Percentiles rank a stretch among this genome's conserved stretches.
These are phyloP conservation scores for Pyricularia sp. DNA, from an alignment of 2,329 filamentous ascomycete species.

Conservation along the genomic window DNA sequence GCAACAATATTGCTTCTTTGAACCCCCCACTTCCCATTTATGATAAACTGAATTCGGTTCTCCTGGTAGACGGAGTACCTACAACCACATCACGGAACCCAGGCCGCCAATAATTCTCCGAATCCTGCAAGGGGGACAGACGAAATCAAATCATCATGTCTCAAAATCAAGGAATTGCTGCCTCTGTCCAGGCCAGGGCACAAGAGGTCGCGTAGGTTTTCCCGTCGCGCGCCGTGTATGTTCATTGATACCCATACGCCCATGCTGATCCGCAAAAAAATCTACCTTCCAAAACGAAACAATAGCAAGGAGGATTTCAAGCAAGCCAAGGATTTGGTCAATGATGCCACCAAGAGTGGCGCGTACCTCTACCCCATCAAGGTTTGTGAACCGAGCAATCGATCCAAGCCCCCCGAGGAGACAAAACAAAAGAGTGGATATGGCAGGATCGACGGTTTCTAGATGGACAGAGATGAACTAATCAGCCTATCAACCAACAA, in stretches of 20 bases:
- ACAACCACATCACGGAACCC: background rate
- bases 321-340: slow-evolving; percentile 52
- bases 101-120: background rate
- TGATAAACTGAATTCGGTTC: background rate
- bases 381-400: slow-evolving; percentile 22
- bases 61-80: background rate
- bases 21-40: background rate
- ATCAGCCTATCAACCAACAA: background rate
- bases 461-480: background rate
- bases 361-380: slow-evolving; percentile 83
- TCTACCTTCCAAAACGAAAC: background rate
- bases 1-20: background rate
- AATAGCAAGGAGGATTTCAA: slow-evolving; percentile 60
- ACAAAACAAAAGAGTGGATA: background rate
- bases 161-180: background rate
- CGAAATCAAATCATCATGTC: slow-evolving; percentile 1
- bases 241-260: background rate
- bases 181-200: slow-evolving; percentile 1
- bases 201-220: slow-evolving; percentile 4
- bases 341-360: slow-evolving; percentile 63
- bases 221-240: background rate
- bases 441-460: background rate
- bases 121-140: background rate
- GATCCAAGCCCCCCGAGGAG: background rate
- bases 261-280: background rate